Evolutionary conservation across 768 basidiomycete species (phyloP).

Genomic region (Mycena polygramma): DNA sequence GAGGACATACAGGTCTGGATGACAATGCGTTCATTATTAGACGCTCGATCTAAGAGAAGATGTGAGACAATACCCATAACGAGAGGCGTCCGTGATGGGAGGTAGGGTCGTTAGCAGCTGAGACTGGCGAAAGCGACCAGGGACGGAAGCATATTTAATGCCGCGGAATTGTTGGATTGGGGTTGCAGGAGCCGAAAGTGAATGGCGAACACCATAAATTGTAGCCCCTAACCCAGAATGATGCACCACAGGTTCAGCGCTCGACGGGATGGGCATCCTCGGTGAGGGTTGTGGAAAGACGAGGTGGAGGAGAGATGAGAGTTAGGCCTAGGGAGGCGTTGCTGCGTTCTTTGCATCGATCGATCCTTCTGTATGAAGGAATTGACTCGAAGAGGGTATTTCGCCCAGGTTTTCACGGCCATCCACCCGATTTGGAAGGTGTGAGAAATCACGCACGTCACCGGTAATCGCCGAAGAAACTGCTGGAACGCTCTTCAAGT

Average conservation of each 20-base stretch:
- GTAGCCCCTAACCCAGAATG: conserved; percentile 71
- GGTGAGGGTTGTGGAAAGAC: neutral
- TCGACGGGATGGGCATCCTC: conserved; percentile 16
- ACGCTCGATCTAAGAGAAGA: conserved; percentile 12
- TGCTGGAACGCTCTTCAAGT: neutral
- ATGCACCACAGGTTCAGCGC: conserved; percentile 39
- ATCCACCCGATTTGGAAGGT: neutral
- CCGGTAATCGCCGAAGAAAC: neutral
- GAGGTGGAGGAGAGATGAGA: neutral
- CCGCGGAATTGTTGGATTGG: conserved; percentile 81
- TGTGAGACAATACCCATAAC: conserved; percentile 66
- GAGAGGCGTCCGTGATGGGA: conserved; percentile 70
- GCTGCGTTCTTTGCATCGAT: conserved; percentile 8
- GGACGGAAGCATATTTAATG: conserved; percentile 82
- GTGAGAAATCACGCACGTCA: neutral
- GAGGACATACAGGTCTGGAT: conserved; percentile 81
- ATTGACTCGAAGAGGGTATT: conserved; percentile 5
- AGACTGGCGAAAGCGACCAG: conserved; percentile 83
- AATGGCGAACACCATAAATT: conserved; percentile 75
- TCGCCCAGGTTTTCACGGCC: neutral
- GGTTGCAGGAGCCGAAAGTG: conserved; percentile 65
- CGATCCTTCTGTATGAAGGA: conserved; percentile 21
- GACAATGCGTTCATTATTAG: conserved; percentile 6
- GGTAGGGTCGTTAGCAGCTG: conserved; percentile 70
- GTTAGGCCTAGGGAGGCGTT: neutral